A percentile compares a stretch with the other conserved stretches of the same genome.
Conservation (phyloP, 2,329 filamentous ascomycete species). For the Claviceps quebecensis region DNA sequence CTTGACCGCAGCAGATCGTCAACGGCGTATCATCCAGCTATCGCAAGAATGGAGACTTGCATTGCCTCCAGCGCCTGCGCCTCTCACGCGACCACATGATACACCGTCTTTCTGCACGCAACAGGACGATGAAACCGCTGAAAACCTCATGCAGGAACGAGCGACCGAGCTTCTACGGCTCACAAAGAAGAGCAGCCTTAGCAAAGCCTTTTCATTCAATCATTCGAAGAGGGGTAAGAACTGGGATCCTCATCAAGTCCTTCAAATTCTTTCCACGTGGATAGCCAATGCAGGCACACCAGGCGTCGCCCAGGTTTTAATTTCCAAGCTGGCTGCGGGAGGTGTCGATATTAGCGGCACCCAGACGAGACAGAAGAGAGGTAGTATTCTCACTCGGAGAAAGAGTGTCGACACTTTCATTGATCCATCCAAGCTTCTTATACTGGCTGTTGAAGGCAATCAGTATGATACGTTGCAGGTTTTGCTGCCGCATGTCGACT, state of each 20-base stretch:
- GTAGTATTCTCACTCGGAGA: constrained; percentile 32
- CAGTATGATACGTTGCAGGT: constrained; percentile 40
- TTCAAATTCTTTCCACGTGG: constrained; percentile 35
- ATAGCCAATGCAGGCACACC: constrained; percentile 35
- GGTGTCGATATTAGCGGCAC: constrained; percentile 38
- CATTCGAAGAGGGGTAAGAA: constrained; percentile 32
- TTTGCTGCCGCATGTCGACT: constrained; percentile 38
- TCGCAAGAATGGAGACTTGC: constrained; percentile 36
- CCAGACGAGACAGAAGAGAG: constrained; percentile 28
- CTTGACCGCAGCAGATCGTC: constrained; percentile 23
- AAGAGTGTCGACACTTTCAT: constrained; percentile 33
- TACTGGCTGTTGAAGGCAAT: constrained; percentile 34
- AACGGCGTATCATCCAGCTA: constrained; percentile 34
- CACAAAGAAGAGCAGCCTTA: constrained; percentile 25
- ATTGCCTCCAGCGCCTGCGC: constrained; percentile 24
- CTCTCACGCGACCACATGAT: constrained; percentile 27
- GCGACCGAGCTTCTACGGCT: constrained; percentile 20
- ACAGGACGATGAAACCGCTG: constrained; percentile 37
- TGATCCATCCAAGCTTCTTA: constrained; percentile 36
- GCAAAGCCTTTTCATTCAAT: constrained; percentile 23
- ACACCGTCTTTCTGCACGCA: constrained; percentile 30
- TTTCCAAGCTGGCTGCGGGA: constrained; percentile 32
- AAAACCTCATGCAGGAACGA: constrained; percentile 37
- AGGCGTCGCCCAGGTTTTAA: constrained; percentile 41
- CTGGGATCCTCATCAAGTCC: constrained; percentile 39